Base-by-base conservation (phyloP, 306 rosid genomes). In the Styphnolobium japonicum region DNA sequence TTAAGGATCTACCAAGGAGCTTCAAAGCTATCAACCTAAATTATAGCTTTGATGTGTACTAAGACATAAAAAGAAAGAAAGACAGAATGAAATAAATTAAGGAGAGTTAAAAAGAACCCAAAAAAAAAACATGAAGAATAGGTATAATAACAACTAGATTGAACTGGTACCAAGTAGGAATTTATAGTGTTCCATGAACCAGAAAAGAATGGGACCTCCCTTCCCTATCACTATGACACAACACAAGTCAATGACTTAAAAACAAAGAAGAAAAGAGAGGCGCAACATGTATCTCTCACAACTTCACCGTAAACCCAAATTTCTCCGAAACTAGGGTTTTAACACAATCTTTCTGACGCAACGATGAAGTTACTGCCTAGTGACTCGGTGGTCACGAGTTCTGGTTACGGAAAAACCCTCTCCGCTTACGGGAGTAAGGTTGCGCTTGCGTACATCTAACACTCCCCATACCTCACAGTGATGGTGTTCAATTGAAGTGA, bases 251-350 rank as follows among this genome's bases (percentile, higher is more conserved):
- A 43, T 29, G 34, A 58, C 25, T 73, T 39, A 4, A 61, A 36
- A 39, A 27, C 9, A 12, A 55, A 67, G 21, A 19, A 23, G 11
- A 37, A 57, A 58, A 18, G 2, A 60, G 45, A 67, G 16, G 9
- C 51, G 2, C 21, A 25, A 18, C 34, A 42, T 46, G 48, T 10
- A 9, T 22, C 48, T 16, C 23, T 63, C 42, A 2, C 14, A 21
- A 72, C n/a, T 39, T 71, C 22, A n/a, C 39, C 67, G 42, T 56
- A 36, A 60, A 75, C 40, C 81, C 77, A 36, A 75, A 18, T 75
- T 60, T 1, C 29, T 6, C 2, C 34, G 5, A 62, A 71, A 51
- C 9, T 43, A 67, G 10, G 67, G 8, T 9, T 49, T 51, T 23
- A 25, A 33, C 77, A 4, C 16, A 34, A 6, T 45, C 29, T 8